phyloP scores from a whole-genome alignment of 495 filamentous ascomycete genomes.

The Penicillium paxilli region DNA sequence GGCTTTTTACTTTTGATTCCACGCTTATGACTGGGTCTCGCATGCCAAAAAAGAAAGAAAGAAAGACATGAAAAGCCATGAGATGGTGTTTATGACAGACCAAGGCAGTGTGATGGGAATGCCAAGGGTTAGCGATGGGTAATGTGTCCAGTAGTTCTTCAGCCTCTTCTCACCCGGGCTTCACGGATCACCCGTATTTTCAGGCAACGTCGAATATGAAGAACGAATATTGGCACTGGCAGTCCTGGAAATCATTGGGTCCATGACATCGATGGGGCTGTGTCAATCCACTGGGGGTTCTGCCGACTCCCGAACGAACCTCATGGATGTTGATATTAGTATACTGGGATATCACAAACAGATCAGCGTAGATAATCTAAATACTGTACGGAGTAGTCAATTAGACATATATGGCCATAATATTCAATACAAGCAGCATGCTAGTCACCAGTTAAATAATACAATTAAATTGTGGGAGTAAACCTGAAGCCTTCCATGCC shows the following conservation, averaged over 20 bases:
- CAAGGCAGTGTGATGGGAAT: not conserved
- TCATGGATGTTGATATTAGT: not conserved
- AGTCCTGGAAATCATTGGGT: not conserved
- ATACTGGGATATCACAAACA: too few relatives aligned
- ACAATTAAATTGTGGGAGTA: slow-evolving; percentile 30
- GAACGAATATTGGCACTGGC: slow-evolving; percentile 1
- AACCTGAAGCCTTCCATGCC: slow-evolving; percentile 26
- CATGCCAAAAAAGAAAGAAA: slow-evolving; percentile 18
- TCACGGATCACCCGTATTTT: too few relatives aligned
- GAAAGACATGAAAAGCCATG: too few relatives aligned
- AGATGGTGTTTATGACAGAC: too few relatives aligned
- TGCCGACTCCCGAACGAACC: slow-evolving; percentile 9
- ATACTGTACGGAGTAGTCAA: too few relatives aligned
- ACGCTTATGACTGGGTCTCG: slow-evolving; percentile 8
- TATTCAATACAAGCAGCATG: too few relatives aligned
- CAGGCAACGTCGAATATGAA: too few relatives aligned
- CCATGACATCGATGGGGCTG: slow-evolving; percentile 28
- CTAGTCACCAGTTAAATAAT: too few relatives aligned
- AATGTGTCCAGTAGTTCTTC: too few relatives aligned
- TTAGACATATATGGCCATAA: too few relatives aligned
- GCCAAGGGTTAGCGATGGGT: not conserved
- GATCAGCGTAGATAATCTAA: too few relatives aligned
- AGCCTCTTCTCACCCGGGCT: too few relatives aligned
- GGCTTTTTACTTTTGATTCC: slow-evolving; percentile 20
- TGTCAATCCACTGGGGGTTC: slow-evolving; percentile 8